These are phyloP conservation scores for Fabrea salina DNA, from an alignment of 169 alveolate species.

Conservation along the genomic window DNA sequence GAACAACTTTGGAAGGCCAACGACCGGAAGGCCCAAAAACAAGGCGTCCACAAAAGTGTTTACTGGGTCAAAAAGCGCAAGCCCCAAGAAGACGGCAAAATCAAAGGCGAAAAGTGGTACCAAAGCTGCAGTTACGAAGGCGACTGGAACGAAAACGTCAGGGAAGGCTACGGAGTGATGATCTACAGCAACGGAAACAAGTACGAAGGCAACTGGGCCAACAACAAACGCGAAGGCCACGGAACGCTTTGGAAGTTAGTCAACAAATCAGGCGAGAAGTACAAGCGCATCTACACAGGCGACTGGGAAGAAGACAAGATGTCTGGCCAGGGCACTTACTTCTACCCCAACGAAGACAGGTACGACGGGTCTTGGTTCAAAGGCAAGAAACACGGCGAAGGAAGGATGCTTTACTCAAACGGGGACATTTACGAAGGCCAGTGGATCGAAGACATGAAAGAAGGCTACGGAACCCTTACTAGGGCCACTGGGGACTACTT, in stretches of 20 bases:
- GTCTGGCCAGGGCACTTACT: conserved; percentile 82
- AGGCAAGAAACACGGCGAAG: conserved; percentile 82
- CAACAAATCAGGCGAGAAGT: conserved; percentile 50
- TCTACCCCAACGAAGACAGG: conserved; percentile 78
- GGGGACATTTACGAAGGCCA: conserved; percentile 91
- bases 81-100: conserved; percentile 77
- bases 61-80: conserved; percentile 82
- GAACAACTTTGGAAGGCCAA: conserved; percentile 31
- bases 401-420: conserved; percentile 81
- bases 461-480: conserved; percentile 91
- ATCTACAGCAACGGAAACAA: conserved; percentile 75
- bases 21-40: conserved; percentile 78
- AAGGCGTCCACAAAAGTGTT: conserved; percentile 75
- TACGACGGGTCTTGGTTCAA: conserved; percentile 83
- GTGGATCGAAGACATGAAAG: conserved; percentile 87
- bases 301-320: conserved; percentile 80
- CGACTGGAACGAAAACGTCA: conserved; percentile 79
- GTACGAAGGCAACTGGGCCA: conserved; percentile 82
- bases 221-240: conserved; percentile 71
- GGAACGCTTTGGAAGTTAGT: conserved; percentile 82
- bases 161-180: conserved; percentile 82
- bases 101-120: conserved; percentile 72
- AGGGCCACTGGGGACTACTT: conserved; percentile 91
- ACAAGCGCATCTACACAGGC: conserved; percentile 82
- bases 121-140: conserved; percentile 72